A percentile compares a stretch with the other conserved stretches of the same genome.
Evolutionary conservation across 352 stramenopile species (phyloP).

Genomic region (Plasmopara viticola): DNA sequence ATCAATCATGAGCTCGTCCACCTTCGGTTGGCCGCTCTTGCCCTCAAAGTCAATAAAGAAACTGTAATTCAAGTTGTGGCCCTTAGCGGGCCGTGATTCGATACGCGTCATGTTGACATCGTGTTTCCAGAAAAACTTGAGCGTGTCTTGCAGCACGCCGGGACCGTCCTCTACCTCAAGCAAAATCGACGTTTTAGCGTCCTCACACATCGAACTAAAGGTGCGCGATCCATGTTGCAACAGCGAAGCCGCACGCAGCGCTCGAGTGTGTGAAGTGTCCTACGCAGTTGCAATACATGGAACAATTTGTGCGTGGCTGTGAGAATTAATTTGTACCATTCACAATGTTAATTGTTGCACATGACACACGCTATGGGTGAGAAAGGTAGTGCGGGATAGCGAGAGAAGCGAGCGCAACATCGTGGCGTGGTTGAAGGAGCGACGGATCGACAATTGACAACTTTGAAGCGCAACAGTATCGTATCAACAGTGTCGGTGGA

Average conservation of each 20-base stretch:
- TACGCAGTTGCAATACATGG: not conserved
- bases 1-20: constrained; percentile 84
- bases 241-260: constrained; percentile 5
- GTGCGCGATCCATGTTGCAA: constrained; percentile 8
- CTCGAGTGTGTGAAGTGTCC: not conserved
- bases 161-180: constrained; percentile 69
- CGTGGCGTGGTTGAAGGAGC: no score
- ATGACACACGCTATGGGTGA: no score
- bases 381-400: no score
- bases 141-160: constrained; percentile 91
- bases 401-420: no score
- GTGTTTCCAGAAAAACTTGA: constrained; percentile 97
- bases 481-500: no score
- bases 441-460: no score
- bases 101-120: constrained; percentile 96
- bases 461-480: no score
- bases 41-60: constrained; percentile 94
- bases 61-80: constrained; percentile 78
- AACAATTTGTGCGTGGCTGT: no score
- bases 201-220: constrained; percentile 26
- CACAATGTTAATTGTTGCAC: no score
- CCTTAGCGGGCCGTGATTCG: constrained; percentile 89
- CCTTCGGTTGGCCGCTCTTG: constrained; percentile 58
- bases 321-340: no score
- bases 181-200: constrained; percentile 71